Conservation (phyloP, 2,329 filamentous ascomycete species). For the Pezicula radicicola region DNA sequence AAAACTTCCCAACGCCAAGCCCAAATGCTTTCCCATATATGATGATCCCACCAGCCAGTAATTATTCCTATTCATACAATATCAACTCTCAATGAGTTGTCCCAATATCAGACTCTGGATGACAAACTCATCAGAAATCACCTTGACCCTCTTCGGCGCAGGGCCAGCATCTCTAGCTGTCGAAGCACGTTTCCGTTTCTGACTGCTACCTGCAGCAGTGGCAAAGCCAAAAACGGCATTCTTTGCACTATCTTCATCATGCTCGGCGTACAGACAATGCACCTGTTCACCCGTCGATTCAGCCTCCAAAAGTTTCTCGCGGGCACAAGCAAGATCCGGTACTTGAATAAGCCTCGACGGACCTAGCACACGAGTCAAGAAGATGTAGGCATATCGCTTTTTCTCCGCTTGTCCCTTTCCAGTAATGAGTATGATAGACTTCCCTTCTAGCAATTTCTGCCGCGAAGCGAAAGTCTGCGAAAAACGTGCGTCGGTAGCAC, state of each 20-base stretch:
- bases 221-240: slow-evolving; percentile 25
- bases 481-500: slow-evolving; percentile 54
- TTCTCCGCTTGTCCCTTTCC: slow-evolving; percentile 58
- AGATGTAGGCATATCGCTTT: slow-evolving; percentile 70
- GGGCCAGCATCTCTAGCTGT: slow-evolving; percentile 30
- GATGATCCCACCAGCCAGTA: too few relatives aligned
- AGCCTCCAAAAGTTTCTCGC: slow-evolving; percentile 49
- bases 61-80: too few relatives aligned
- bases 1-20: too few relatives aligned
- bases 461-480: slow-evolving; percentile 54
- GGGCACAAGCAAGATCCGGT: slow-evolving; percentile 62
- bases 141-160: slow-evolving; percentile 51
- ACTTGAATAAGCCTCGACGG: slow-evolving; percentile 65
- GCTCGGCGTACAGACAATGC: slow-evolving; percentile 79
- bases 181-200: slow-evolving; percentile 41
- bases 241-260: slow-evolving; percentile 44
- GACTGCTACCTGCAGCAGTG: slow-evolving; percentile 27
- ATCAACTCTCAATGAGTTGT: slow-evolving; percentile 50
- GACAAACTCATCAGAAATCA: slow-evolving; percentile 82
- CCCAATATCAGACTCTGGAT: slow-evolving; percentile 92
- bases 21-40: too few relatives aligned
- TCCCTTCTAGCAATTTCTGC: slow-evolving; percentile 60
- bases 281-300: slow-evolving; percentile 48
- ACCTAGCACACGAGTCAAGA: slow-evolving; percentile 76
- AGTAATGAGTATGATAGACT: slow-evolving; percentile 71